phyloP scores from a whole-genome alignment of 164 flowering plant species.

The Magnolia kwangsiensis region DNA sequence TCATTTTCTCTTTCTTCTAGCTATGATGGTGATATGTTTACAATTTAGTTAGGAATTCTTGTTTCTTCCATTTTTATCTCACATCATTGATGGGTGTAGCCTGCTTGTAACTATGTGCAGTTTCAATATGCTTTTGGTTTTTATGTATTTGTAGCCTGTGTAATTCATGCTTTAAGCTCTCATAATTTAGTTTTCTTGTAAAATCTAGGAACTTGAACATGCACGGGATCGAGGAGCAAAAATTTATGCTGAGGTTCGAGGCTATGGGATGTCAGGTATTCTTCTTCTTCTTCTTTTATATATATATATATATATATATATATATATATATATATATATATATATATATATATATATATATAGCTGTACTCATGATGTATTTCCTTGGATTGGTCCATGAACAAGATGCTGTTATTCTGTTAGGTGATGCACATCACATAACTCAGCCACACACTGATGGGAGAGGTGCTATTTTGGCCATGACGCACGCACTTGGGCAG shows the following conservation, averaged over 20 bases:
- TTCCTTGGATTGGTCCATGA: slow-evolving; percentile 10
- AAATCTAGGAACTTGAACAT: slow-evolving; percentile 74
- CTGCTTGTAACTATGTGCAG: not conserved
- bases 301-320: not conserved
- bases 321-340: not conserved
- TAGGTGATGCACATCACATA: slow-evolving; percentile 96
- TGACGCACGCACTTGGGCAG: slow-evolving; percentile 83
- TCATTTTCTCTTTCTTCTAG: too few relatives aligned
- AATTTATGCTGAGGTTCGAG: slow-evolving; percentile 89
- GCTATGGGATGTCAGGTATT: slow-evolving; percentile 97
- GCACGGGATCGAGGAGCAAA: slow-evolving; percentile 84
- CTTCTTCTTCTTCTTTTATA: not conserved
- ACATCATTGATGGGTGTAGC: not conserved
- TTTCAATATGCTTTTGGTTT: not conserved
- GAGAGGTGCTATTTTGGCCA: slow-evolving; percentile 89
- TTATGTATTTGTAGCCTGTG: too few relatives aligned
- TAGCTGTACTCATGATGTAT: slow-evolving; percentile 2
- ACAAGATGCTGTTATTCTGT: slow-evolving; percentile 8
- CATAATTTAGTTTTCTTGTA: not conserved
- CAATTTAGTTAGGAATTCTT: too few relatives aligned
- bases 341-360: not conserved
- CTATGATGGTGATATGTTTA: too few relatives aligned
- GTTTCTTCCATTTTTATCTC: not conserved
- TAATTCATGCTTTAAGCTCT: too few relatives aligned
- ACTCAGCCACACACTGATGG: slow-evolving; percentile 90